Base-by-base conservation (phyloP, 116 monocot species). In the Cymodocea nodosa region DNA sequence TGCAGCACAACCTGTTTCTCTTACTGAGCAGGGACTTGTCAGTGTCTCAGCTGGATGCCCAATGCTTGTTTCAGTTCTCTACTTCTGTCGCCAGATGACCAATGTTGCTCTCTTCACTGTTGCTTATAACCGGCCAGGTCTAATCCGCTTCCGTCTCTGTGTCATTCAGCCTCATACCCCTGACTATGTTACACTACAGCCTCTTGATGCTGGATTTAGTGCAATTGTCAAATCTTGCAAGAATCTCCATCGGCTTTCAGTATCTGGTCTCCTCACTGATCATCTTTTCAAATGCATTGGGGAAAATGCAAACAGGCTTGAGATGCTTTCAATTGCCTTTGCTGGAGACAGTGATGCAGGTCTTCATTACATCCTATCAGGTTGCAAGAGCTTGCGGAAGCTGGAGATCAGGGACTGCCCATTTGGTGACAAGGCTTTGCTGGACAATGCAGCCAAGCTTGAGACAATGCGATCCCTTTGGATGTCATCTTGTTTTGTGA, bases 381-480 rank as follows among this genome's bases (percentile, higher is more conserved):
- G 95, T 9, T 95, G 95, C 69, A 79, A 71, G 70, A 90, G 81
- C 61, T 56, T 91, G 34, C 71, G 80, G 64, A 95, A 90, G 59
- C 55, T 95, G 51, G 95, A 90, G 66, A 95, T 95, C 35, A 83
- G 85, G 76, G 95, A 90, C 65, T 95, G 95, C 62, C 90, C 95
- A 9, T 95, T 95, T 64, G 95, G 95, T 15, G 83, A 82, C 68
- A 85, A 79, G 52, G 75, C 90, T 49, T 74, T 95, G 79, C 52
- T 95, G 60, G 81, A 57, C 0, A 87, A 90, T 39, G 81, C 78
- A 6, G 75, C 71, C 16, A 90, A 95, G 77, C 81, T 85, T 24
- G 85, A 87, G 85, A 95, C 95, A 83, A 90, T 95, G 95, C 90
- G 87, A 95, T 90, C 90, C 90, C 95, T 95, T 95, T 95, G 90